phyloP scores from a whole-genome alignment of 2,329 filamentous ascomycete genomes.

The Colletotrichum kahawae region DNA sequence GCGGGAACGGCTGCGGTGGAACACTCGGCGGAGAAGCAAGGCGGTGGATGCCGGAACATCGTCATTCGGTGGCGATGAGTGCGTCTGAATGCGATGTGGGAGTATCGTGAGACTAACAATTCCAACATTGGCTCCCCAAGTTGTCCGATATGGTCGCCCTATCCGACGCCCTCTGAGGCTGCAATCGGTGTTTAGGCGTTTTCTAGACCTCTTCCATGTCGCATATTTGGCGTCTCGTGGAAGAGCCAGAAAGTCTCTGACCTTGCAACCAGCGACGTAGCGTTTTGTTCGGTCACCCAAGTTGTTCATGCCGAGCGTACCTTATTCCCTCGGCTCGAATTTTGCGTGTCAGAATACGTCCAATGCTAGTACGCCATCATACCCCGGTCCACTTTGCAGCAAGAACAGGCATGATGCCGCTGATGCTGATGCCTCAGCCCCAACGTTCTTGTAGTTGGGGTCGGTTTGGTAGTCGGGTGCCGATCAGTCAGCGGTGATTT shows the following conservation, averaged over 20 bases:
- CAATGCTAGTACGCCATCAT: neutral
- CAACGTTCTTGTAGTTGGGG: neutral
- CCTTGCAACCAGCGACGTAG: neutral
- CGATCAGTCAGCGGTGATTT: slow-evolving; percentile 1
- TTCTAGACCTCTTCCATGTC: neutral
- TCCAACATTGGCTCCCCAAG: neutral
- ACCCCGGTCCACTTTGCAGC: neutral
- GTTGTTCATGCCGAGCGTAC: neutral
- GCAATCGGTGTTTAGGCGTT: neutral
- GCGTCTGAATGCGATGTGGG: neutral
- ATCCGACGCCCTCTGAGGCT: neutral
- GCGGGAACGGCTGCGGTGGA: slow-evolving; percentile 3
- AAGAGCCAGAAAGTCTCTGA: neutral
- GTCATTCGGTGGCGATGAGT: neutral
- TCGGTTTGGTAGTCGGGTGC: neutral
- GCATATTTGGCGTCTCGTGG: neutral
- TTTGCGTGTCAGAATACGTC: neutral
- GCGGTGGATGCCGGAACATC: neutral
- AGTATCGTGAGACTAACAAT: neutral
- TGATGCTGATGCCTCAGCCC: neutral
- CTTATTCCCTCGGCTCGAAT: neutral
- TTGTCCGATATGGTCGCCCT: neutral
- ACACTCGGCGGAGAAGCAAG: neutral
- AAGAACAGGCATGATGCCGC: neutral
- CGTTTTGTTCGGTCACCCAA: neutral